Percentiles rank a stretch among this genome's conserved stretches.
Conservation (phyloP, 2,329 filamentous ascomycete genomes). For the Stylonectria norvegica region DNA sequence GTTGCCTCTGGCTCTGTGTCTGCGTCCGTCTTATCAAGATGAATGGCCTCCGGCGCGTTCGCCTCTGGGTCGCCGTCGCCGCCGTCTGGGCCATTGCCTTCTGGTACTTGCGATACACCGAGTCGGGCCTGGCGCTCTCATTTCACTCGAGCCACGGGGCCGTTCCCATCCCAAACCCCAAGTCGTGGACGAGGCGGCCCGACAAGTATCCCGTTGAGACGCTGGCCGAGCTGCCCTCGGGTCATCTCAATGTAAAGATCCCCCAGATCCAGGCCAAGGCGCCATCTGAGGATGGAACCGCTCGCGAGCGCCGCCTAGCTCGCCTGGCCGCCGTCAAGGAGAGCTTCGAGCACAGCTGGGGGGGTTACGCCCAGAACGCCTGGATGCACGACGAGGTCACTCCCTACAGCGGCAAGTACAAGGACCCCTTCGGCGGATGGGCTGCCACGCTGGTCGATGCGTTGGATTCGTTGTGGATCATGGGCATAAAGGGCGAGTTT, state of each 20-base stretch:
- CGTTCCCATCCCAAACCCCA: slow-evolving; percentile 22
- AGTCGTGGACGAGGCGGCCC: slow-evolving; percentile 20
- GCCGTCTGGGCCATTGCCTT: slow-evolving; percentile 10
- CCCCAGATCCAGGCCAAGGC: slow-evolving; percentile 30
- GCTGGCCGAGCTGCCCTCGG: slow-evolving; percentile 33
- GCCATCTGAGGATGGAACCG: slow-evolving; percentile 29
- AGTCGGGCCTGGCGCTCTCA: slow-evolving; percentile 6
- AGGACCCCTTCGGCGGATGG: slow-evolving; percentile 62
- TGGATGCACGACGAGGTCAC: slow-evolving; percentile 62
- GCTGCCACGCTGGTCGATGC: slow-evolving; percentile 61
- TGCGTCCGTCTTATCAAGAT: slow-evolving; percentile 6
- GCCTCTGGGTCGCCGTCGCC: neutral
- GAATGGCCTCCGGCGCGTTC: neutral
- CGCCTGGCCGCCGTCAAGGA: slow-evolving; percentile 45
- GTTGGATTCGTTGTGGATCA: slow-evolving; percentile 66
- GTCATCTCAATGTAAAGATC: slow-evolving; percentile 19
- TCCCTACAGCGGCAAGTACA: slow-evolving; percentile 48
- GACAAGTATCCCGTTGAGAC: slow-evolving; percentile 22
- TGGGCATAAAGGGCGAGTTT: slow-evolving; percentile 63
- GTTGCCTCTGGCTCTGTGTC: slow-evolving; percentile 26
- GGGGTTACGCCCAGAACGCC: slow-evolving; percentile 56
- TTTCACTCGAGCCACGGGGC: slow-evolving; percentile 19
- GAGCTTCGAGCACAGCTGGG: slow-evolving; percentile 55
- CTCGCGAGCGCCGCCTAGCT: slow-evolving; percentile 31
- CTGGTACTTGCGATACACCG: slow-evolving; percentile 19